These are phyloP conservation scores for Trichoderma semiorbis DNA, from an alignment of 2,329 filamentous ascomycete genomes.

Conservation along the genomic window DNA sequence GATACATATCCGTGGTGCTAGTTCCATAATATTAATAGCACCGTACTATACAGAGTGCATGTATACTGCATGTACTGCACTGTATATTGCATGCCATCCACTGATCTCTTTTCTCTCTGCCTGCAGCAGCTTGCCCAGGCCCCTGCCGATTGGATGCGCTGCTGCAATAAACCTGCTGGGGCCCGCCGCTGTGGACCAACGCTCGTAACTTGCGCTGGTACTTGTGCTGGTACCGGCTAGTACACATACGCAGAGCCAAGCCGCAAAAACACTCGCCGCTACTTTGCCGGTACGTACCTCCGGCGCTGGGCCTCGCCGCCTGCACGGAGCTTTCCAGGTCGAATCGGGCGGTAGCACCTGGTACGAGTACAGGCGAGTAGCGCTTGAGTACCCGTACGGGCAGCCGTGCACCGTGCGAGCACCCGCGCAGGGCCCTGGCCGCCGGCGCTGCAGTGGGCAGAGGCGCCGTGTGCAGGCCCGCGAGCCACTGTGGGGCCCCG, in stretches of 20 bases:
- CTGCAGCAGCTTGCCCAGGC: slow-evolving; percentile 12
- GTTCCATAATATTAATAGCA: not conserved
- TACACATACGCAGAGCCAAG: not conserved
- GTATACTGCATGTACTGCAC: not conserved
- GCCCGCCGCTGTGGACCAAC: slow-evolving; percentile 9
- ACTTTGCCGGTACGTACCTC: not conserved
- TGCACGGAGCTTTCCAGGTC: not conserved
- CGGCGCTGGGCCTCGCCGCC: not conserved
- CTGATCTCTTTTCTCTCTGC: not conserved
- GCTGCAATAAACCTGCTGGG: slow-evolving; percentile 2
- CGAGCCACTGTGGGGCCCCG: slow-evolving; percentile 11
- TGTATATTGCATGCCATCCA: not conserved
- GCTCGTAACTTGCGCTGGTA: not conserved
- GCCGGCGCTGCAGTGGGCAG: not conserved
- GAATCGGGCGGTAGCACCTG: not conserved
- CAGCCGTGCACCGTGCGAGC: slow-evolving; percentile 6
- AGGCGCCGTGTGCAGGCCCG: not conserved
- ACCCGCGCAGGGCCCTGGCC: not conserved
- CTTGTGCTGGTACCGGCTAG: not conserved
- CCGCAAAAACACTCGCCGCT: not conserved
- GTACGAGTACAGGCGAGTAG: not conserved
- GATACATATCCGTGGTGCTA: not conserved
- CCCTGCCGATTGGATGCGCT: slow-evolving; percentile 11
- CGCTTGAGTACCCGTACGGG: not conserved
- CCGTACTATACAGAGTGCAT: not conserved